Evolutionary conservation across 2,329 filamentous ascomycete genomes (phyloP), one percentile per base, ranked within the genome.

Genomic region (Coniochaeta ligniaria): DNA sequence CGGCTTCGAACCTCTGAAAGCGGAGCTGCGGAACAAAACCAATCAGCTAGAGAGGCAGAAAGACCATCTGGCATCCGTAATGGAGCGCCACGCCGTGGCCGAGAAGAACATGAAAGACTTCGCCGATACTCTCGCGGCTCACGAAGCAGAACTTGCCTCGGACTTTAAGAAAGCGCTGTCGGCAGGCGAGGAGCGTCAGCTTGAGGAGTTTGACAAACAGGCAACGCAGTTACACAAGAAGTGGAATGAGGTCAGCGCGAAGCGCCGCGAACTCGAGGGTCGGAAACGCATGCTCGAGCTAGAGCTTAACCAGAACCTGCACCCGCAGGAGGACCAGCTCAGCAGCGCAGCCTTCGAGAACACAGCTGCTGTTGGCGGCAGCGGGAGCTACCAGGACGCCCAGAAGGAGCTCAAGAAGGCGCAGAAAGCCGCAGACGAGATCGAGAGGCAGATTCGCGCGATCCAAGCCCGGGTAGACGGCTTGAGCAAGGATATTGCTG

Each of bases 161-260:
- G 89, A 96, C 26, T 99, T 98, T 78, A 96, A 96, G 77, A 97
- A 96, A 75, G 89, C 89, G 14, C 80, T 99, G 57, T 90, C 88
- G 11, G 77, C 83, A 8, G 84, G 87, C n/a, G 96, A 99, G 74
- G 94, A 98, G 73, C 79, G 81, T 45, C 87, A 90, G 68, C 80
- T 99, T 4, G 89, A 95, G 63, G 80, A 80, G 36, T 82, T 96
- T 11, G 88, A 85, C 61, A 77, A 78, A 5, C 82, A 82, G 14
- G 86, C 92, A 7, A 90, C 93, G 68, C 85, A 89, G 47, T 76
- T 98, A 52, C 86, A 91, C 63, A 88, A 85, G 65, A 84, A 93
- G 68, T 89, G 91, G 77, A 89, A 90, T 57, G 87, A 91, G 60
- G 74, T 92, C 54, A 92, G 89, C 68, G 84, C 82, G 60, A 82